A percentile compares a stretch with the other conserved stretches of the same genome.
Evolutionary conservation across 2,329 filamentous ascomycete genomes (phyloP).

Genomic region (Tolypocladium ovalisporum): DNA sequence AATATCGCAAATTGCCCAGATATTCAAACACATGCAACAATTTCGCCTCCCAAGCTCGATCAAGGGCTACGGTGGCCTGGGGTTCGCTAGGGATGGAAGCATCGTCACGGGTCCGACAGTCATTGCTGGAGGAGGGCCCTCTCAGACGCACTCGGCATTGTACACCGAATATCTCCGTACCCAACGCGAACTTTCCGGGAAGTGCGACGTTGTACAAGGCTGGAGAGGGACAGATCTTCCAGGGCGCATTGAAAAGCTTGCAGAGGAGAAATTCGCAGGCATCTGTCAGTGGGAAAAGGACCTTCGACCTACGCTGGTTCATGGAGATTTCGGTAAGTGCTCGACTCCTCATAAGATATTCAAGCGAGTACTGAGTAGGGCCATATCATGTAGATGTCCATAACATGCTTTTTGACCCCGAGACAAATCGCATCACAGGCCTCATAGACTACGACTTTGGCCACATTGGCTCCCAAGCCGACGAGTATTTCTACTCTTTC

Average conservation of each 20-base stretch:
- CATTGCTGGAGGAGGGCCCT: not conserved
- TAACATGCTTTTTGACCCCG: not conserved
- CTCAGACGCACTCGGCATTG: not conserved
- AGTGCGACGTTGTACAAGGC: not conserved
- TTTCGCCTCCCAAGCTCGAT: not conserved
- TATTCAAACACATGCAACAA: not conserved
- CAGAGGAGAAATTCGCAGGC: not conserved
- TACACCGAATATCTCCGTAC: not conserved
- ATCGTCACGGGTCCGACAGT: not conserved
- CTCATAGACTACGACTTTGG: not conserved
- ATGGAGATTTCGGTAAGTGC: not conserved
- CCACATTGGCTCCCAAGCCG: not conserved
- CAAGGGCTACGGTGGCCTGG: not conserved
- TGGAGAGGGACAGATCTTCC: not conserved
- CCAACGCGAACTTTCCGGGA: not conserved
- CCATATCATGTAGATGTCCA: no score
- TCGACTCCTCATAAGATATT: not conserved
- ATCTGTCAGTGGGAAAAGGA: not conserved
- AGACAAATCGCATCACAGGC: not conserved
- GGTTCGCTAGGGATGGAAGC: not conserved
- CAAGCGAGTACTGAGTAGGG: no score
- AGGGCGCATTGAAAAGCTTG: not conserved
- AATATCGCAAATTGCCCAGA: not conserved
- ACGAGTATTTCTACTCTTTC: not conserved
- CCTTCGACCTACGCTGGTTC: not conserved